Base-by-base conservation (phyloP, 768 basidiomycete genomes). In the Inosperma sp. region DNA sequence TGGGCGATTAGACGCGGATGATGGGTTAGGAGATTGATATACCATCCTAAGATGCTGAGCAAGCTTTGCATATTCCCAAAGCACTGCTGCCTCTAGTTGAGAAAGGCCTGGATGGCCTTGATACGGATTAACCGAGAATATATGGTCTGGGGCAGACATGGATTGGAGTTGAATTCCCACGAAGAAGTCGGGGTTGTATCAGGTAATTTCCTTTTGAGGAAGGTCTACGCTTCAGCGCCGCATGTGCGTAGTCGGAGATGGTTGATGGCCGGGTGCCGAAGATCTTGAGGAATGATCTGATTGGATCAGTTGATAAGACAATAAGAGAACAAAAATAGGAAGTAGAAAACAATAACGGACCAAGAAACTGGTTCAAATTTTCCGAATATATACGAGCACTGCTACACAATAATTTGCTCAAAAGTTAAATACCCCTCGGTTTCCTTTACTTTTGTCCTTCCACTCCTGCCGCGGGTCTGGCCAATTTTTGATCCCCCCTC, bases 51-150 rank as follows among this genome's bases (percentile, higher is more conserved):
- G 72, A 64, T 90, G 82, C 43, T 88, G 80, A 0, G 86, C 83
- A 14, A 95, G 75, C 59, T 91, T 91, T 25, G 90, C 88, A 64
- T 95, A 95, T 65, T 96, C 93, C 88, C 90, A 93, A 30, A 96
- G 79, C 0, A 93, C 82, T 30, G 89, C 81, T 5, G 86, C 80
- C 65, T 96, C 88, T 4, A 84, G 68, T 3, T 75, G 60, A 2
- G 85, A 78, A 19, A 94, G 70, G 55, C 75, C 76, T 0, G 84
- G 78, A 61, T 93, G 82, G 1, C 75, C 76, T 47, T 82, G 79
- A 60, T 92, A 92, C 7, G 89, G 89, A 59, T 91, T 92, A 35
- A 66, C 59, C 5, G 72, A 65, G 61, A 82, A 78, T 42, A 84
- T 72, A 46, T 77, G 73, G 59, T 62, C 58, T 17, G 57, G 35